Evolutionary conservation across 2,329 filamentous ascomycete species (phyloP), one percentile per base, ranked within the genome.

Genomic region (Phaeoacremonium minimum): DNA sequence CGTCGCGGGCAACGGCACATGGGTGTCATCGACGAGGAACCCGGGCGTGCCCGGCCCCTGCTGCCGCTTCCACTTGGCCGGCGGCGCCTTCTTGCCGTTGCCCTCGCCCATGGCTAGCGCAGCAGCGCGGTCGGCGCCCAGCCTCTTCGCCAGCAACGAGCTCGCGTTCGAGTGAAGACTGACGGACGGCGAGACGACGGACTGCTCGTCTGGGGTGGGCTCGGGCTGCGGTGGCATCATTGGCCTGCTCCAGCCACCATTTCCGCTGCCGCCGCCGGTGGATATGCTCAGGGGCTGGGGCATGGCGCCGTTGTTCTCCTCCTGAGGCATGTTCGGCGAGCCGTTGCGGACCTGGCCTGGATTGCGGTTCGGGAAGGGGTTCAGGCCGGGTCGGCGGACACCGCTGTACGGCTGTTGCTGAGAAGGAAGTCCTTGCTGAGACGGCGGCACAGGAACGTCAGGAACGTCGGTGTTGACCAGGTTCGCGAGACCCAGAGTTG

Each of bases 111-210:
- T 56, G 30, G 63, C 49, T 45, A 79, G 63, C 32, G 64, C 58
- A 3, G 67, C 67, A 1, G 72, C 73, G 37, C 65, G 67, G 35
- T 71, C 66, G 17, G 55, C 58, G 6, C 74, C 73, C 15, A 76
- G 51, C 5, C 74, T 64, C 49, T 77, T 77, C 15, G 71, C 66
- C 7, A 77, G 64, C 18, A 77, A 64, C 4, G 69, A 64, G 33
- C 64, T 64, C 26, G 37, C 26, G 33, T 35, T 14, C 7, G 33
- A 26, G 62, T 49, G n/a, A n/a, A 26, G 9, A 26, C 9, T 9
- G n/a, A 26, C 22, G n/a, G n/a, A n/a, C 13, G 47, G 47, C 14
- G 61, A 57, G 33, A 50, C 47, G 13, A 47, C 7, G 4, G 32
- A 29, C 30, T 52, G 15, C 51, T 56, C 38, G 40, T 43, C 18